A percentile compares a stretch with the other conserved stretches of the same genome.
These are phyloP conservation scores for Gnomoniopsis sp. DNA, from an alignment of 2,329 filamentous ascomycete species.

Conservation along the genomic window DNA sequence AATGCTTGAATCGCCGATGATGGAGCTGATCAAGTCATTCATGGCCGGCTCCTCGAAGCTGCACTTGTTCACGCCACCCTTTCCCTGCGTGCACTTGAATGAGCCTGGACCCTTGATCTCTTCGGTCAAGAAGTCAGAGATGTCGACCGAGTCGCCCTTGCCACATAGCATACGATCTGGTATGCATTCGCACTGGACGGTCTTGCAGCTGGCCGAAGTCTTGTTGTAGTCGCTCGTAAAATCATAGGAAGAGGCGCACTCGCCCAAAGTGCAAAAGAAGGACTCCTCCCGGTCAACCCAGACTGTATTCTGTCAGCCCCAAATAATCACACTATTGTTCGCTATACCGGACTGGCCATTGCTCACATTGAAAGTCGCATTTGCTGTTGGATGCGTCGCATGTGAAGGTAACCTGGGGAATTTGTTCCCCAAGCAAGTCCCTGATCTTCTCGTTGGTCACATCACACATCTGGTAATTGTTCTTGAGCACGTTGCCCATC, in stretches of 20 bases:
- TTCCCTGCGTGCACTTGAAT: slow-evolving; percentile 69
- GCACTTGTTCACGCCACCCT: slow-evolving; percentile 64
- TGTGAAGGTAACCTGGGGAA: slow-evolving; percentile 91
- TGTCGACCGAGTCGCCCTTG: slow-evolving; percentile 84
- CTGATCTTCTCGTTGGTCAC: slow-evolving; percentile 95
- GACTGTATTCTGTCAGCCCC: slow-evolving; percentile 49
- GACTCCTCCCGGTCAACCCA: slow-evolving; percentile 95
- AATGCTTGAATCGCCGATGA: slow-evolving; percentile 93
- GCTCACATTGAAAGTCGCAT: slow-evolving; percentile 91
- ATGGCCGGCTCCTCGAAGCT: slow-evolving; percentile 88
- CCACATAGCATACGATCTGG: slow-evolving; percentile 92
- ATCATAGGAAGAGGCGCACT: slow-evolving; percentile 70
- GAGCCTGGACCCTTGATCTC: slow-evolving; percentile 82
- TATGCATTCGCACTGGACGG: slow-evolving; percentile 84
- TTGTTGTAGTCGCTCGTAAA: slow-evolving; percentile 70
- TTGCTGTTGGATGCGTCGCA: slow-evolving; percentile 71
- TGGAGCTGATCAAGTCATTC: slow-evolving; percentile 80
- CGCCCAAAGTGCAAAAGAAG: slow-evolving; percentile 89
- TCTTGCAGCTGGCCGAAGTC: slow-evolving; percentile 80
- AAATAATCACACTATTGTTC: neutral
- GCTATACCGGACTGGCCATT: slow-evolving; percentile 19
- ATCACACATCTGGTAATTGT: slow-evolving; percentile 97
- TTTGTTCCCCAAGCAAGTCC: slow-evolving; percentile 76
- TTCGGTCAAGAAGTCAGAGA: slow-evolving; percentile 81
- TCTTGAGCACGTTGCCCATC: slow-evolving; percentile 82